Conservation (phyloP, 176 grass and related monocot species). For the Carex myosuroides region DNA sequence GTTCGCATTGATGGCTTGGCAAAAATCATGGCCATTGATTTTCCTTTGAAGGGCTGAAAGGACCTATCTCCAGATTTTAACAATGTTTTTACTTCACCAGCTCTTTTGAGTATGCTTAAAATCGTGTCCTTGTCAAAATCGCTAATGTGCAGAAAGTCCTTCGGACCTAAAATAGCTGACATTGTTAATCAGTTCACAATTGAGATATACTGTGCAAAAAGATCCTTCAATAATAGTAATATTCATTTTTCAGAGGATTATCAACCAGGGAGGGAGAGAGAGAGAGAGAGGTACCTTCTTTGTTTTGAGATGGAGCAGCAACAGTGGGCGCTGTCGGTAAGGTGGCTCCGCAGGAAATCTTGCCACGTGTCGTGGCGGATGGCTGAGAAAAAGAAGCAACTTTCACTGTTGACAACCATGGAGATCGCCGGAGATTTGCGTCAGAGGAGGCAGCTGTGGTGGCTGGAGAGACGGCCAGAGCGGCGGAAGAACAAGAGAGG, state of each 20-base stretch:
- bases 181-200: neutral
- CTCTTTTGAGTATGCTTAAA: slow-evolving; percentile 63
- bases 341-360: slow-evolving; percentile 27
- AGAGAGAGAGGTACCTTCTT: neutral
- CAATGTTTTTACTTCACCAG: slow-evolving; percentile 63
- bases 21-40: slow-evolving; percentile 97
- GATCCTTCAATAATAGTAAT: neutral
- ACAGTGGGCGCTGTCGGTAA: neutral
- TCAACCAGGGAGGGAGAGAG: neutral
- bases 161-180: slow-evolving; percentile 50
- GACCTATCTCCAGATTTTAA: slow-evolving; percentile 89
- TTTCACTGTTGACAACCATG: neutral
- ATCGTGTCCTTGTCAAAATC: slow-evolving; percentile 97
- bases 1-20: slow-evolving; percentile 97
- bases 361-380: neutral
- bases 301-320: slow-evolving; percentile 7
- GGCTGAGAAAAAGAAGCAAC: neutral
- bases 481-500: neutral
- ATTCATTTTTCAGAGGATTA: neutral
- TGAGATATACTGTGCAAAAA: neutral
- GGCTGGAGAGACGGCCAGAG: slow-evolving; percentile 26
- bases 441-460: neutral
- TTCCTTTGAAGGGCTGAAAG: slow-evolving; percentile 89
- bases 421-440: neutral
- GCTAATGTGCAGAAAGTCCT: slow-evolving; percentile 87